Base-by-base conservation (phyloP, 371 early-diverging fungal genomes). In the Mucor saturninus region DNA sequence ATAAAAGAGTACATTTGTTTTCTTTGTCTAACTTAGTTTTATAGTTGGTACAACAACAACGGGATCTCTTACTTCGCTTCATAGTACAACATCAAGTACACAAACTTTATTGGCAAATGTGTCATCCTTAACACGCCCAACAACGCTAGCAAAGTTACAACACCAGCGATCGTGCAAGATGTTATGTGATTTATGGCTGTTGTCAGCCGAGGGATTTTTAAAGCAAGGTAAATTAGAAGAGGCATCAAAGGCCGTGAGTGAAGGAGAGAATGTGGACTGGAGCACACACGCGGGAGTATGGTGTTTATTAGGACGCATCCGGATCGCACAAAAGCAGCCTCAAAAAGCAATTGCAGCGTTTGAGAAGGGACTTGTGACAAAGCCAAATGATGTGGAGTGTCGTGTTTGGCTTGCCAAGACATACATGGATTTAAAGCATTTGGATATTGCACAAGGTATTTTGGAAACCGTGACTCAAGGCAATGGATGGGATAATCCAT, bases 401-500 rank as follows among this genome's bases (percentile, higher is more conserved):
- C 50, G 75, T 31, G 66, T 84, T 2, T 79, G 81, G 59, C 61
- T 85, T 28, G 85, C 81, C 4, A 72, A 66, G 29, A 75, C 70
- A 0, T 73, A 80, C 39, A 50, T 85, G 32, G 76, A 82, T 3
- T 64, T 63, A 9, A 80, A 74, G 4, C 64, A 76, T 14, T 28
- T 77, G 6, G 84, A 83, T 46, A 63, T 83, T 51, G 88, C 86
- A 0, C 84, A 88, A 60, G 83, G 86, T 4, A 38, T 84, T 0
- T 61, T 88, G 26, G 80, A 81, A n/a, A 63, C 70, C 10, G 69
- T 81, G 5, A 86, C 86, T 3, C 75, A 76, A 51, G 75, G 76
- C n/a, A 73, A 71, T 58, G 89, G 87, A 1, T 87, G 89, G 87
- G 78, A 84, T 53, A 74, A 73, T 54, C 77, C 86, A 0, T 79